Conservation (phyloP, 2,329 filamentous ascomycete genomes). For the Penicillium sp. region DNA sequence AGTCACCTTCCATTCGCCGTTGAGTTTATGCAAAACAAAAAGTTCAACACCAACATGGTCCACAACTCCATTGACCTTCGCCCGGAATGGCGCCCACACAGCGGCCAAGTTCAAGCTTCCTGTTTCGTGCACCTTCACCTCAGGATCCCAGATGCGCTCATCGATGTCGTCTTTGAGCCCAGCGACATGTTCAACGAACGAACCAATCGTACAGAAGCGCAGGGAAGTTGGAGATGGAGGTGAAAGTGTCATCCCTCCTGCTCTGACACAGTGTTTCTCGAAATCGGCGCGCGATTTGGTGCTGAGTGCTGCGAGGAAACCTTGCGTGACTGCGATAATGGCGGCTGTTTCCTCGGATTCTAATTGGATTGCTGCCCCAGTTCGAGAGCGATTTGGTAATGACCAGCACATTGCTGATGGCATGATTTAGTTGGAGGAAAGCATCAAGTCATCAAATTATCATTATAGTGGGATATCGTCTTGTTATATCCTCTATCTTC, state of each 20-base stretch:
- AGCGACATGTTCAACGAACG: constrained; percentile 35
- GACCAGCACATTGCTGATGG: constrained; percentile 19
- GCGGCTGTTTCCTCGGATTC: constrained; percentile 19
- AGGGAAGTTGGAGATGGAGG: constrained; percentile 30
- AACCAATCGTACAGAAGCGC: constrained; percentile 39
- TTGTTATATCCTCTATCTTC: not conserved
- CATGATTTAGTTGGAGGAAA: not conserved
- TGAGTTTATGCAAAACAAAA: constrained; percentile 36
- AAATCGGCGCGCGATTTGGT: constrained; percentile 34
- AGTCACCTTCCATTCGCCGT: constrained; percentile 38
- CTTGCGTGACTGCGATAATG: constrained; percentile 31
- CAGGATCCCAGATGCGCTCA: constrained; percentile 37
- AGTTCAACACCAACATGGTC: constrained; percentile 40
- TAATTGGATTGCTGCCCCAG: not conserved
- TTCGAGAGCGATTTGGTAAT: not conserved
- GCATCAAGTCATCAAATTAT: not conserved
- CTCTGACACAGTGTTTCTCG: constrained; percentile 36
- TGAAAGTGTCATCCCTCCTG: constrained; percentile 38
- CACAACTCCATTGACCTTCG: constrained; percentile 37
- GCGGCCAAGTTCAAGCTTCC: constrained; percentile 29
- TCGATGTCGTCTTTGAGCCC: constrained; percentile 34
- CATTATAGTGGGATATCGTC: not conserved
- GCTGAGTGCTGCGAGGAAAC: constrained; percentile 34
- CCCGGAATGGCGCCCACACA: constrained; percentile 39
- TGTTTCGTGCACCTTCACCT: constrained; percentile 33